These are phyloP conservation scores for Notholithocarpus densiflorus DNA, from an alignment of 306 rosid genomes.

Conservation along the genomic window DNA sequence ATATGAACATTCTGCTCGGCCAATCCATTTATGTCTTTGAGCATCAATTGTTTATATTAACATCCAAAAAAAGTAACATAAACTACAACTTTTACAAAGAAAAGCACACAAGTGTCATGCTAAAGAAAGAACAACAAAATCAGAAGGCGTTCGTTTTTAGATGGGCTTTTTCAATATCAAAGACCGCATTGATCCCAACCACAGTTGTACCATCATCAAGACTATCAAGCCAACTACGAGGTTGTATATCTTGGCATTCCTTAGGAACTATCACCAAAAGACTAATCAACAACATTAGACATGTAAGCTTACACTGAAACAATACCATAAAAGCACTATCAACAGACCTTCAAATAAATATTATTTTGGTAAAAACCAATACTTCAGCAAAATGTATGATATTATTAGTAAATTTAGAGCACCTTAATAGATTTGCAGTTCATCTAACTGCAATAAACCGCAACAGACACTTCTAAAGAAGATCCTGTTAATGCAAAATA, in stretches of 20 bases:
- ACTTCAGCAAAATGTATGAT: background rate
- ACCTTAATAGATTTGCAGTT: background rate
- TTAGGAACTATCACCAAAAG: constrained; percentile 79
- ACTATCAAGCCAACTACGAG: constrained; percentile 61
- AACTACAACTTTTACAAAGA: background rate
- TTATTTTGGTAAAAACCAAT: too few species aligned
- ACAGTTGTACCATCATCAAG: constrained; percentile 24
- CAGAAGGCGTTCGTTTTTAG: constrained; percentile 63
- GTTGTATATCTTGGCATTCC: constrained; percentile 91
- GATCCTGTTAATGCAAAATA: background rate
- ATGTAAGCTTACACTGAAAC: background rate
- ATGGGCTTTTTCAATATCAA: constrained; percentile 65
- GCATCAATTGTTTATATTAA: too few species aligned
- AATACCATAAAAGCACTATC: background rate
- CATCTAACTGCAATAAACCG: background rate
- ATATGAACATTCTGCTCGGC: too few species aligned
- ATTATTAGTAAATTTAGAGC: background rate
- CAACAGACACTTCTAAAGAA: background rate
- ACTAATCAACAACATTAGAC: constrained; percentile 2
- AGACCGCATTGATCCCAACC: constrained; percentile 28
- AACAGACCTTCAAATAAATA: background rate
- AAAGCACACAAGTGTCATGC: background rate
- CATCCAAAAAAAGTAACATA: too few species aligned
- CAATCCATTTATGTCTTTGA: too few species aligned
- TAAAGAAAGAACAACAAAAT: constrained; percentile 19